Evolutionary conservation across 345 rosid species (phyloP).

Genomic region (Sapria himalayana): DNA sequence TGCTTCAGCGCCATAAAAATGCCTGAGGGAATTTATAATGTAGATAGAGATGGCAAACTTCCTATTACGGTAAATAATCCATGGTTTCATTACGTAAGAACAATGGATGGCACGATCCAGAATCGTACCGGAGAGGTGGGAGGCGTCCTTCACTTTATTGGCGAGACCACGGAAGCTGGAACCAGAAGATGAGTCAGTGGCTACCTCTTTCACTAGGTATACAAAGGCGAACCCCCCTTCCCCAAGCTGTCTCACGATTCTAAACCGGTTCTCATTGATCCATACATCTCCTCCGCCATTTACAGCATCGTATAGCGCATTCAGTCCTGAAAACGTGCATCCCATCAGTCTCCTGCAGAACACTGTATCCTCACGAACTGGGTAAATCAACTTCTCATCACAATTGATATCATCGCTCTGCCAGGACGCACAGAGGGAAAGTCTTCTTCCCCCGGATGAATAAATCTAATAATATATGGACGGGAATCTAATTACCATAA

Average conservation of each 20-base stretch:
- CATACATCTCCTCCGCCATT: conserved; percentile 88
- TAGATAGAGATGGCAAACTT: too few species aligned
- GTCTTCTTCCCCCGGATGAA: too few species aligned
- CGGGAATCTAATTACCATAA: too few species aligned
- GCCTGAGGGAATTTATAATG: too few species aligned
- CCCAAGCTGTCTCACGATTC: conserved; percentile 81
- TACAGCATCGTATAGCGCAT: conserved; percentile 76
- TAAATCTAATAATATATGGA: too few species aligned
- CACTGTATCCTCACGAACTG: neutral
- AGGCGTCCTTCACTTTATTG: conserved; percentile 66
- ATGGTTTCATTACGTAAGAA: too few species aligned
- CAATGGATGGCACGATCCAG: too few species aligned
- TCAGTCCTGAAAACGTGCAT: conserved; percentile 82
- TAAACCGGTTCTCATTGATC: conserved; percentile 93
- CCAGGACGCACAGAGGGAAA: too few species aligned
- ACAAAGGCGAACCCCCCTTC: conserved; percentile 95
- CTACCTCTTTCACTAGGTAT: conserved; percentile 58
- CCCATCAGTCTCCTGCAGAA: conserved; percentile 23
- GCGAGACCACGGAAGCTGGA: conserved; percentile 44
- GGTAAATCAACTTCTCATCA: conserved; percentile 22
- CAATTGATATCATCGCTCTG: too few species aligned
- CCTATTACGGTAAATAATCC: too few species aligned
- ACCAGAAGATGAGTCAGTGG: conserved; percentile 33
- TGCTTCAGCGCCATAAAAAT: neutral
- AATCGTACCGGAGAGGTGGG: conserved; percentile 70